phyloP scores from a whole-genome alignment of 108 stramenopile species.

The Cylindrotheca fusiformis region DNA sequence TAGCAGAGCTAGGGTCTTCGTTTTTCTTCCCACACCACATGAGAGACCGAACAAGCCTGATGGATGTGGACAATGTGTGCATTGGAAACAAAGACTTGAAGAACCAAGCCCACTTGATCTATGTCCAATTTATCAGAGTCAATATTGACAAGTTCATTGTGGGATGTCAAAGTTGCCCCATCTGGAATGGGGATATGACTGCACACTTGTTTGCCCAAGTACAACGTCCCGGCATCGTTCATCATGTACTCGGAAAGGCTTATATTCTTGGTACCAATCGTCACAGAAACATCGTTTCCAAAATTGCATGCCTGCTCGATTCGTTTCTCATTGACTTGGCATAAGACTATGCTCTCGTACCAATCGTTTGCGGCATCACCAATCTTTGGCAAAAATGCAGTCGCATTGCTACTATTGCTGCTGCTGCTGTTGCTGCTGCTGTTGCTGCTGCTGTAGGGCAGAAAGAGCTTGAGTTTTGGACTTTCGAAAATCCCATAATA shows the following conservation, averaged over 20 bases:
- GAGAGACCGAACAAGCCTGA: constrained; percentile 62
- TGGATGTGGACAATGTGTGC: constrained; percentile 30
- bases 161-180: constrained; percentile 33
- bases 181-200: constrained; percentile 34
- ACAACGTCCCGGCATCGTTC: constrained; percentile 36
- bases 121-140: constrained; percentile 4
- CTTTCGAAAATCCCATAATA: constrained; percentile 55
- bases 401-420: constrained; percentile 1
- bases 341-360: constrained; percentile 49
- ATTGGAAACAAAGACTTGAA: constrained; percentile 37
- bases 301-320: constrained; percentile 40
- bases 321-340: constrained; percentile 70
- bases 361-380: constrained; percentile 37
- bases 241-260: constrained; percentile 21
- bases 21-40: constrained; percentile 61
- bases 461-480: constrained; percentile 39
- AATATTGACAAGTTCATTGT: constrained; percentile 24
- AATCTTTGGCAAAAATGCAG: too few relatives aligned
- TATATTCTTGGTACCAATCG: constrained; percentile 45
- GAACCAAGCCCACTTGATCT: constrained; percentile 32
- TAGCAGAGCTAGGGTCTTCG: too few relatives aligned
- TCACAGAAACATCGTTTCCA: constrained; percentile 35
- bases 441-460: constrained; percentile 38
- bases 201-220: constrained; percentile 61
- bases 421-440: neutral